Conservation (phyloP, 2,329 filamentous ascomycete genomes). For the Septoria linicola region DNA sequence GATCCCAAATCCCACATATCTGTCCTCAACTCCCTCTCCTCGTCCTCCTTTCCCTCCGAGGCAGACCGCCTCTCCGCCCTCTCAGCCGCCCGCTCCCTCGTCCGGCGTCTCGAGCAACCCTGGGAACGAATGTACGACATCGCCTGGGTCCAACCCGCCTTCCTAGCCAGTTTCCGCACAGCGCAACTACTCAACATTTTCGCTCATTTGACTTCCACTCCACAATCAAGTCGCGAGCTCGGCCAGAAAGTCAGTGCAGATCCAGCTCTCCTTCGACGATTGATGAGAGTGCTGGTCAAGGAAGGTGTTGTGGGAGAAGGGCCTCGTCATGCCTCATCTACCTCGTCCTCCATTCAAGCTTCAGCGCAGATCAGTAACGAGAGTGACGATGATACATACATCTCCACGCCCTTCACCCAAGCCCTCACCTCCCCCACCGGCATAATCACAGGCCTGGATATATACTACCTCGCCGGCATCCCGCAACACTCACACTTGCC, state of each 20-base stretch:
- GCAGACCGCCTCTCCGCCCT: conserved; percentile 8
- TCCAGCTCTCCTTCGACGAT: conserved; percentile 15
- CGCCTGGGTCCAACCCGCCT: conserved; percentile 15
- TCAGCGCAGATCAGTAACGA: no score
- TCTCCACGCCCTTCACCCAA: conserved; percentile 11
- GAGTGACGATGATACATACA: conserved; percentile 12
- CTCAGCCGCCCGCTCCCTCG: conserved; percentile 16
- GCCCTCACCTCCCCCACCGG: conserved; percentile 19
- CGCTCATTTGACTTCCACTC: conserved; percentile 1
- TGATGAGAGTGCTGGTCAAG: conserved; percentile 19
- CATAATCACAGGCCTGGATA: conserved; percentile 17
- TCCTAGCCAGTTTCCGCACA: conserved; percentile 9
- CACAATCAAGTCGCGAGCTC: conserved; percentile 5
- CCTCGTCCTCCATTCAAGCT: no score
- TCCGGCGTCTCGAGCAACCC: conserved; percentile 18
- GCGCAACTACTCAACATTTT: conserved; percentile 19
- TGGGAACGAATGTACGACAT: conserved; percentile 22
- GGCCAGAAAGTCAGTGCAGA: conserved; percentile 14
- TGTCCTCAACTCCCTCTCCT: conserved; percentile 2
- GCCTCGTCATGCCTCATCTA: not conserved
- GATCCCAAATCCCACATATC: no score
- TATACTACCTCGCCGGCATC: conserved; percentile 15
- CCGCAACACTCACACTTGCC: conserved; percentile 15
- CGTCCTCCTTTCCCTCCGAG: conserved; percentile 16
- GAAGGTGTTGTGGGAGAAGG: conserved; percentile 13